phyloP scores from a whole-genome alignment of 352 stramenopile genomes.

The Phytophthora sp. region DNA sequence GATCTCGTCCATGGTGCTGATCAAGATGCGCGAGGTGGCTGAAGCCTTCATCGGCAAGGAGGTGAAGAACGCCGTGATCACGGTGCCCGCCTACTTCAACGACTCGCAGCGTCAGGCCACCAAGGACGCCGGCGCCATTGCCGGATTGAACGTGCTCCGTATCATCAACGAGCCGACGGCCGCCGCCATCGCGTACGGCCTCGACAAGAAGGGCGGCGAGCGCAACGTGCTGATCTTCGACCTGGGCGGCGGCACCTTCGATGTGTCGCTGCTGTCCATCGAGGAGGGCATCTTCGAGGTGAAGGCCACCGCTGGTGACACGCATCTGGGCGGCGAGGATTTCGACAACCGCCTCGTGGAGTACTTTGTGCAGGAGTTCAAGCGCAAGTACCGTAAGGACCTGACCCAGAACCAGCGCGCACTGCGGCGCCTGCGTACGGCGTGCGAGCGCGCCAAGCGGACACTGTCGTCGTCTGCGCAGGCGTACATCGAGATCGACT shows the following conservation, averaged over 20 bases:
- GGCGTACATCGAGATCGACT: constrained; percentile 94
- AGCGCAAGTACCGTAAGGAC: constrained; percentile 89
- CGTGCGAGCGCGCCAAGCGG: constrained; percentile 94
- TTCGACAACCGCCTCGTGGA: constrained; percentile 95
- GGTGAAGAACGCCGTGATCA: constrained; percentile 88
- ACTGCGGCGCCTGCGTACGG: constrained; percentile 89
- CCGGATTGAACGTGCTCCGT: constrained; percentile 91
- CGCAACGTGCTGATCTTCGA: constrained; percentile 98
- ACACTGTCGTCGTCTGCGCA: constrained; percentile 92
- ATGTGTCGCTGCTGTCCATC: constrained; percentile 93
- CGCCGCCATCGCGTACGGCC: constrained; percentile 90
- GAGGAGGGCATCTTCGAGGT: constrained; percentile 97
- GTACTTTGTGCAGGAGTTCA: constrained; percentile 93
- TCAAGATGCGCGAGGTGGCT: constrained; percentile 71
- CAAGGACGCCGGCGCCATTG: constrained; percentile 91
- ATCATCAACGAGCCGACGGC: constrained; percentile 98
- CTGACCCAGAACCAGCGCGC: constrained; percentile 88
- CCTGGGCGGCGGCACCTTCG: too few species aligned
- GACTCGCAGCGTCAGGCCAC: constrained; percentile 94
- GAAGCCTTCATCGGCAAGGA: constrained; percentile 70
- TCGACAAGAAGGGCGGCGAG: constrained; percentile 95
- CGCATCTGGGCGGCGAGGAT: constrained; percentile 92
- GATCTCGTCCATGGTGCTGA: constrained; percentile 77
- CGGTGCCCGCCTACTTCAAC: constrained; percentile 98
- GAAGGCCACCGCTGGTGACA: constrained; percentile 94